phyloP scores from a whole-genome alignment of 345 rosid genomes.

The Dimocarpus longan region DNA sequence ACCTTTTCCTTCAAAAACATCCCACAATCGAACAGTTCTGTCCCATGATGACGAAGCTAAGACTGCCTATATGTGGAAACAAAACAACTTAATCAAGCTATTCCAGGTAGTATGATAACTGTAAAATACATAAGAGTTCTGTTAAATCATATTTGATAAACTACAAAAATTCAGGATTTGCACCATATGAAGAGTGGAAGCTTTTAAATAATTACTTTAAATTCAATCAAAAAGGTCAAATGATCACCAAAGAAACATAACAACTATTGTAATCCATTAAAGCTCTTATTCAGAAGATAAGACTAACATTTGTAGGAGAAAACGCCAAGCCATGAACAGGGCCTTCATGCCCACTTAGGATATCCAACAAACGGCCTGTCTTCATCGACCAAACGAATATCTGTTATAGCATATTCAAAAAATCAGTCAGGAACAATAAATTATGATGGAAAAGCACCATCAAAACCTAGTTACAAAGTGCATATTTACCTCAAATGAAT shows the following conservation, averaged over 20 bases:
- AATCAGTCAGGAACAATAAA: conserved; percentile 13
- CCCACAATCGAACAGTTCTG: conserved; percentile 89
- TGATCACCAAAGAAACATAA: conserved; percentile 12
- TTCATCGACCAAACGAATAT: conserved; percentile 99
- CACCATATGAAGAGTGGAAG: conserved; percentile 6
- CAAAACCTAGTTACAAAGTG: conserved; percentile 1
- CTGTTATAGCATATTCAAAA: conserved; percentile 37
- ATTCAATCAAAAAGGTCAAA: background rate
- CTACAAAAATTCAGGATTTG: background rate
- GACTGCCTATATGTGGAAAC: conserved; percentile 44
- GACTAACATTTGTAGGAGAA: conserved; percentile 84
- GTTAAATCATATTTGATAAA: background rate
- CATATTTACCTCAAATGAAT: conserved; percentile 81
- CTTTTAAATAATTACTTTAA: background rate
- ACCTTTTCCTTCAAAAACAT: conserved; percentile 92
- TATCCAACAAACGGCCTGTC: conserved; percentile 90
- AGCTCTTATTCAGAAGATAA: conserved; percentile 13
- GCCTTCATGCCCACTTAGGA: conserved; percentile 95
- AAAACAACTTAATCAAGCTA: conserved; percentile 4
- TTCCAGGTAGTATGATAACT: conserved; percentile 16
- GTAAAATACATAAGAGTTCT: background rate
- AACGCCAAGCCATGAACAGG: conserved; percentile 94
- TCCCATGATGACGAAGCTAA: conserved; percentile 99
- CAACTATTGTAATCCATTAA: background rate
- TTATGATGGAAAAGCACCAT: background rate